Evolutionary conservation across 2,329 filamentous ascomycete species (phyloP).

Genomic region (Fusarium abutilonis): DNA sequence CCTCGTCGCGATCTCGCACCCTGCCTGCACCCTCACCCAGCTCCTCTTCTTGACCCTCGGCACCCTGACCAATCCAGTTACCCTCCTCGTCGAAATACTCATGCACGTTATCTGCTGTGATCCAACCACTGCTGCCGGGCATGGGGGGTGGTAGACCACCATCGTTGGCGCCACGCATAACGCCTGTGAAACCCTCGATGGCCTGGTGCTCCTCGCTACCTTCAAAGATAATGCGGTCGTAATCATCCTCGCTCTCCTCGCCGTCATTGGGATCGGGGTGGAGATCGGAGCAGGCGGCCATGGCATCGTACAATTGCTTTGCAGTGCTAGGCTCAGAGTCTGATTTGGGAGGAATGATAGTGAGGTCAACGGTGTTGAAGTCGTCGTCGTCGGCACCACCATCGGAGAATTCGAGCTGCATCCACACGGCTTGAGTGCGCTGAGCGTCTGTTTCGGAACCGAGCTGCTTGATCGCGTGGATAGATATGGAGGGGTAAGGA

Average conservation of each 20-base stretch:
- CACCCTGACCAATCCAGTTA: conserved; percentile 71
- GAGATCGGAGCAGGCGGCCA: conserved; percentile 78
- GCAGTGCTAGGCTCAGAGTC: conserved; percentile 39
- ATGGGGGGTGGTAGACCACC: conserved; percentile 71
- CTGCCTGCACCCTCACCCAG: conserved; percentile 73
- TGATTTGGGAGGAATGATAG: conserved; percentile 63
- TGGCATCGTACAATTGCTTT: conserved; percentile 70
- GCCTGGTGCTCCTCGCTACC: conserved; percentile 59
- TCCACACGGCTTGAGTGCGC: conserved; percentile 65
- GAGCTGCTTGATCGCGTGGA: conserved; percentile 77
- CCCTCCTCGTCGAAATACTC: conserved; percentile 85
- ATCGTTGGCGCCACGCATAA: conserved; percentile 58
- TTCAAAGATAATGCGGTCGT: conserved; percentile 67
- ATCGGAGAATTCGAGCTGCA: conserved; percentile 73
- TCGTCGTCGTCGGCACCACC: conserved; percentile 70
- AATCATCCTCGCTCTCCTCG: conserved; percentile 65
- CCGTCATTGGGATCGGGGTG: conserved; percentile 75
- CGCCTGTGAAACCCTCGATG: conserved; percentile 66
- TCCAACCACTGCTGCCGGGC: conserved; percentile 81
- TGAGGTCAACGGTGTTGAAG: conserved; percentile 73
- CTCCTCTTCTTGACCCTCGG: conserved; percentile 54
- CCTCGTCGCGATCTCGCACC: conserved; percentile 63
- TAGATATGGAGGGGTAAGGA: conserved; percentile 77
- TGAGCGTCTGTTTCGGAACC: conserved; percentile 50
- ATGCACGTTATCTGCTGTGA: conserved; percentile 90